Evolutionary conservation across 371 early-diverging fungal species (phyloP), one percentile per base, ranked within the genome.

Genomic region (Pancytospora epiphaga): DNA sequence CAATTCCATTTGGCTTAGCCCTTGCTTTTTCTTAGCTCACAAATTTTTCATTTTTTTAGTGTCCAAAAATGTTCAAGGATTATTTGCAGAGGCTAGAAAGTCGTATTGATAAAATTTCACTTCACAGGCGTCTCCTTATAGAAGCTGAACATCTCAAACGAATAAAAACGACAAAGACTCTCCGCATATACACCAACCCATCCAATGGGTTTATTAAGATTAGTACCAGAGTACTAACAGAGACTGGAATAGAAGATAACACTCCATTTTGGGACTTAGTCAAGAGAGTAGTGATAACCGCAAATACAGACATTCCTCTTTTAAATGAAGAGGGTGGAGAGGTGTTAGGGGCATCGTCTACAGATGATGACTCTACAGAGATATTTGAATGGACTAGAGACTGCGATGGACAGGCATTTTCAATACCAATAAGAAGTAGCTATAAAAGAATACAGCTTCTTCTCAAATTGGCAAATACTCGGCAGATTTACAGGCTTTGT

Each of bases 101-200:
- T 36, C 50, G 63, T 40, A 32, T 82, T 15, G 77, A 82, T 51
- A 40, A 72, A 22, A 39, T 70, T 6, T 66, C 75, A 18, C 52
- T 78, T 3, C 27, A 68, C 60, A 78, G 70, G 54, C 70, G 72
- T 50, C 70, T 82, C 56, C 39, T 54, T n/a, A 74, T 77, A 18
- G 82, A 82, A 65, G 78, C 83, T 15, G 71, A 74, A 38, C 79
- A 82, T 73, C 56, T 70, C n/a, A 76, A 80, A 61, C 66, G 78
- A 58, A 80, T 82, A 58, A 82, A 78, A 49, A 63, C 74, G 66
- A 65, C 50, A 2, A 76, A 78, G 50, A 51, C 64, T 43, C 30
- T 82, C n/a, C 36, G 80, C 47, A 30, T 80, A 37, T 73, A 50
- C 57, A 50, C 73, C 3, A 72, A 73, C 19, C 29, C 47, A n/a